Percentiles rank a stretch among this genome's conserved stretches.
phyloP scores from a whole-genome alignment of 768 basidiomycete genomes.

The Phanerodontia chrysosporium region DNA sequence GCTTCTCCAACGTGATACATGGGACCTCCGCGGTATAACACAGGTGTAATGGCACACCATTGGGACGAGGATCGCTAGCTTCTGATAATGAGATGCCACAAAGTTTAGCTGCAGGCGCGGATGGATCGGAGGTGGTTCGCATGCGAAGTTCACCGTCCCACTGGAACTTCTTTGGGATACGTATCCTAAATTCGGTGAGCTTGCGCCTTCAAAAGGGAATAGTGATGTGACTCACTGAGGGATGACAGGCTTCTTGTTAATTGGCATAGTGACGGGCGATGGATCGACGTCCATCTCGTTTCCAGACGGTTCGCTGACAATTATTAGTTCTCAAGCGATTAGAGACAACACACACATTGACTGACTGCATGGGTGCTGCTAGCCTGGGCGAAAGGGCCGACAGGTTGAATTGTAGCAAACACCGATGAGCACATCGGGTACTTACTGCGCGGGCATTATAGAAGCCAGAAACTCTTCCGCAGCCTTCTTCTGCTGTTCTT shows the following conservation, averaged over 20 bases:
- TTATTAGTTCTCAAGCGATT: background rate
- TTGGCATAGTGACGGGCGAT: background rate
- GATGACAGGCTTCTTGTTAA: background rate
- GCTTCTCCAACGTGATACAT: conserved; percentile 38
- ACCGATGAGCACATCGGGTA: background rate
- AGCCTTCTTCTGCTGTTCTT: conserved; percentile 15
- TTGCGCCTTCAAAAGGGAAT: background rate
- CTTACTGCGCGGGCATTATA: conserved; percentile 40
- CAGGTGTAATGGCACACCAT: conserved; percentile 47
- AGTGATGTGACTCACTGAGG: conserved; percentile 7
- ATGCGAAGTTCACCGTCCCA: conserved; percentile 59
- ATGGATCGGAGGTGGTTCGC: conserved; percentile 29
- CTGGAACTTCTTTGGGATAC: conserved; percentile 58
- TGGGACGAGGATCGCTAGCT: conserved; percentile 32
- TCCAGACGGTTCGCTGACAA: conserved; percentile 1
- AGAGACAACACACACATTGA: background rate
- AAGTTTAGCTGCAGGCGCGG: conserved; percentile 30
- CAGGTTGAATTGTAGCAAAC: conserved; percentile 8
- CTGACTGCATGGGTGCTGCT: conserved; percentile 24
- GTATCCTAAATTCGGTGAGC: background rate
- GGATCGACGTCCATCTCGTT: background rate
- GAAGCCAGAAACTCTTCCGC: conserved; percentile 34
- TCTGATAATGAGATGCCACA: conserved; percentile 50
- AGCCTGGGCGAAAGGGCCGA: conserved; percentile 5
- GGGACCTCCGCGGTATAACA: conserved; percentile 37